Conservation (phyloP, 2,329 filamentous ascomycete genomes). For the Aureobasidium sp. region DNA sequence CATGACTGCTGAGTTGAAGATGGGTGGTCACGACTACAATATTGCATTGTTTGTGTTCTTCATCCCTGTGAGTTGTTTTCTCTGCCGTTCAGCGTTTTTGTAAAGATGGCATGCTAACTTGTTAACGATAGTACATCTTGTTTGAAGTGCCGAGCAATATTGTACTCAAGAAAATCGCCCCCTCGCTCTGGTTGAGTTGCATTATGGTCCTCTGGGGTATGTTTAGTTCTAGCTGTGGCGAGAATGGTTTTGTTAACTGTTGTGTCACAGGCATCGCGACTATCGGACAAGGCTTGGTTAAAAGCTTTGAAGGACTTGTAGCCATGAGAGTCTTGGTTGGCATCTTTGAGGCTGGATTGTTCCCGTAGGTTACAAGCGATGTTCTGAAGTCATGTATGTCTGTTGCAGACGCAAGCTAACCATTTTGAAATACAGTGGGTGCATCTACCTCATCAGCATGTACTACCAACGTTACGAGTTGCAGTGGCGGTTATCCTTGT, state of each 20-base stretch:
- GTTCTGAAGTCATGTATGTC: slow-evolving; percentile 19
- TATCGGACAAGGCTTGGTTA: slow-evolving; percentile 26
- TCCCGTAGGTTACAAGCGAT: slow-evolving; percentile 27
- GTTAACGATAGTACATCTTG: slow-evolving; percentile 15
- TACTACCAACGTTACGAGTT: slow-evolving; percentile 34
- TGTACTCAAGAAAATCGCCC: slow-evolving; percentile 27
- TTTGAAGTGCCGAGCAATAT: slow-evolving; percentile 26
- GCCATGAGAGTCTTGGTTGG: slow-evolving; percentile 27
- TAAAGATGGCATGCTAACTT: too few species aligned
- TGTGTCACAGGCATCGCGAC: slow-evolving; percentile 23
- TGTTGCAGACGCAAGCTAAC: slow-evolving; percentile 13
- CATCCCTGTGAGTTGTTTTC: slow-evolving; percentile 11
- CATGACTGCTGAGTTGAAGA: slow-evolving; percentile 27
- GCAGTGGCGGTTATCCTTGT: slow-evolving; percentile 16
- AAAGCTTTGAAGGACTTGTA: slow-evolving; percentile 24
- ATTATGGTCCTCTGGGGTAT: slow-evolving; percentile 31
- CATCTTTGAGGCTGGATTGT: slow-evolving; percentile 30
- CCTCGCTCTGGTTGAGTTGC: slow-evolving; percentile 23
- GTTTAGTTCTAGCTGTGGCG: accelerated
- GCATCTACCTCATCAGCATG: slow-evolving; percentile 27
- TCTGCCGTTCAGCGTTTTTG: too few species aligned
- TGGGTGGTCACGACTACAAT: slow-evolving; percentile 30
- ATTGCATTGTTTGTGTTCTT: slow-evolving; percentile 31
- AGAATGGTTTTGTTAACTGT: not conserved
- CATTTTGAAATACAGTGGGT: slow-evolving; percentile 9